These are phyloP conservation scores for Triticum timopheevii DNA, from an alignment of 176 grass and related monocot genomes.

Conservation along the genomic window DNA sequence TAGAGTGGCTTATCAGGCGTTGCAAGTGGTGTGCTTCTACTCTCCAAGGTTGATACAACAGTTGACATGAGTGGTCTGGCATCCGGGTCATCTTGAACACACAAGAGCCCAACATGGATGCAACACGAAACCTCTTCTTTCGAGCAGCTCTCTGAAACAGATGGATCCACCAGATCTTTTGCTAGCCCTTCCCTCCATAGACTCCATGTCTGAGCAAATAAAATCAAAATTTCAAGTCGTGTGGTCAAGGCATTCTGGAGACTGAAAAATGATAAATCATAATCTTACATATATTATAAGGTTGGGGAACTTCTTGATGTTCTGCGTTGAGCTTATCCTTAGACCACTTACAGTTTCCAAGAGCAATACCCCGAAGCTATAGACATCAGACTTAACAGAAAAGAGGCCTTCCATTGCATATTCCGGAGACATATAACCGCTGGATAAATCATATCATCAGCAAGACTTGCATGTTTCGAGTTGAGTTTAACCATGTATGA, in stretches of 20 bases:
- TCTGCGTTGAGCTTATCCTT: constrained; percentile 37
- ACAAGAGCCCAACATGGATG: constrained; percentile 47
- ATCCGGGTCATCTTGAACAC: constrained; percentile 47
- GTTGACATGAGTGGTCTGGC: no score
- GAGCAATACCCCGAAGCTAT: constrained; percentile 50
- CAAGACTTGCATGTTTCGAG: not conserved
- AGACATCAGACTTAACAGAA: constrained; percentile 51
- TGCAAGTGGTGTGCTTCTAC: no score
- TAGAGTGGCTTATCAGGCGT: no score
- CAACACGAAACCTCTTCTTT: constrained; percentile 41
- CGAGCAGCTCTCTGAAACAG: constrained; percentile 21
- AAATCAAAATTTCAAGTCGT: not conserved
- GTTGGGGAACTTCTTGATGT: constrained; percentile 37
- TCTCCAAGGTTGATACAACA: no score
- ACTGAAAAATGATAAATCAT: not conserved
- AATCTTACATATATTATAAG: constrained; percentile 46
- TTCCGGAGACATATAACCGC: constrained; percentile 56
- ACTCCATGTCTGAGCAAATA: constrained; percentile 27
- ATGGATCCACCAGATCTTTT: not conserved
- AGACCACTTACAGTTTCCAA: constrained; percentile 47
- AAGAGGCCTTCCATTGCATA: constrained; percentile 59
- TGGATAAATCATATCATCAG: not conserved
- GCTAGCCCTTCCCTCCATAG: no score
- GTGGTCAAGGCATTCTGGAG: not conserved
- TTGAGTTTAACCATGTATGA: not conserved